phyloP scores from a whole-genome alignment of 179 eudicot genomes.

The Pouteria campechiana region DNA sequence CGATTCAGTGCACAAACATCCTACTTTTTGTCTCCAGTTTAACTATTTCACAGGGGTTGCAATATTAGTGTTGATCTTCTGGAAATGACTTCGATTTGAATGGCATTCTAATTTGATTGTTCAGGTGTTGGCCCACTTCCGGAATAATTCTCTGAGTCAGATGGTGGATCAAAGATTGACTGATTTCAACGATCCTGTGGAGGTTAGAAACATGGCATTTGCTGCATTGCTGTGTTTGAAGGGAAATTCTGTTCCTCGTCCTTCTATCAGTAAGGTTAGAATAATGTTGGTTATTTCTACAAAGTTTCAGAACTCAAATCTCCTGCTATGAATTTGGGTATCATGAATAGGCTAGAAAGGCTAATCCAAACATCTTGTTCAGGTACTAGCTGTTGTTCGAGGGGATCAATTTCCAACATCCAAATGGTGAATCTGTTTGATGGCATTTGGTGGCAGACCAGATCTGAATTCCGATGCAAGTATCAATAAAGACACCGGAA shows the following conservation, averaged over 20 bases:
- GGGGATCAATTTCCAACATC: slow-evolving; percentile 3
- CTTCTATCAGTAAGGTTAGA: slow-evolving; percentile 8
- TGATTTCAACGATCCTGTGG: neutral
- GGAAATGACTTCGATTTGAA: too few species aligned
- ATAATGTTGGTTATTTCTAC: neutral
- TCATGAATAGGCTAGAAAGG: too few species aligned
- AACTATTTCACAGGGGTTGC: too few species aligned
- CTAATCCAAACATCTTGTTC: neutral
- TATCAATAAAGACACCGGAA: too few species aligned
- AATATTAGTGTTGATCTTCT: too few species aligned
- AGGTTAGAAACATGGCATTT: slow-evolving; percentile 3
- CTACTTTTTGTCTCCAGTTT: too few species aligned
- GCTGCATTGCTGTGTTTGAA: slow-evolving; percentile 10
- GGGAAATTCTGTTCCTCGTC: neutral
- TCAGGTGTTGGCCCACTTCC: slow-evolving; percentile 14
- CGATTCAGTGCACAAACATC: too few species aligned
- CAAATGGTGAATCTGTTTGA: neutral
- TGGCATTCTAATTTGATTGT: too few species aligned
- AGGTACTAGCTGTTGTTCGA: slow-evolving; percentile 5
- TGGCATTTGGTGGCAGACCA: neutral
- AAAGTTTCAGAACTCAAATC: neutral
- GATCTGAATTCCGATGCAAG: too few species aligned
- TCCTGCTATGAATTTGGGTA: too few species aligned
- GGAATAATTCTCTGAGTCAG: slow-evolving; percentile 2
- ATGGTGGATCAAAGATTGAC: slow-evolving; percentile 10